These are phyloP conservation scores for Mucor lusitanicus DNA, from an alignment of 371 early-diverging fungal genomes.

Conservation along the genomic window DNA sequence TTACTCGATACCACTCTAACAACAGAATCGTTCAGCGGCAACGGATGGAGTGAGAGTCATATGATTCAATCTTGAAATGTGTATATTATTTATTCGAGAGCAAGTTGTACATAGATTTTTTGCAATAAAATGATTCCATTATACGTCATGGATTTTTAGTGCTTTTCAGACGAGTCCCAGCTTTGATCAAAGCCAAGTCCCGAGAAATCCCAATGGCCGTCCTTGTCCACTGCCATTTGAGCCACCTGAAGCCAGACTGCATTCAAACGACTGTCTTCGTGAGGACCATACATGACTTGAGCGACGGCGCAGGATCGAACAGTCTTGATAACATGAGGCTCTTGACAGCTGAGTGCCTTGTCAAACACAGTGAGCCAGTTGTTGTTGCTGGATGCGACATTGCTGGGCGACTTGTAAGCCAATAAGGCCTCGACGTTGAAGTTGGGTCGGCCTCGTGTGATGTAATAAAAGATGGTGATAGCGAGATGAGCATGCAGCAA, in stretches of 20 bases:
- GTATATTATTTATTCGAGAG: background rate
- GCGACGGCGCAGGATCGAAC: conserved; percentile 49
- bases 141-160: background rate
- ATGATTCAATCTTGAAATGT: conserved; percentile 28
- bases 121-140: background rate
- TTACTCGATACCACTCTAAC: conserved; percentile 21
- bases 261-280: conserved; percentile 12
- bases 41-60: conserved; percentile 29
- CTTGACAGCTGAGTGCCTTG: conserved; percentile 43
- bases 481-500: conserved; percentile 46
- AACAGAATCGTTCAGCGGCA: conserved; percentile 15
- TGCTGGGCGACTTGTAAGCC: conserved; percentile 17
- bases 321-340: conserved; percentile 58
- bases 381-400: conserved; percentile 24
- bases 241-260: conserved; percentile 39
- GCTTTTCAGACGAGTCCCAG: conserved; percentile 21
- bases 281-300: conserved; percentile 40
- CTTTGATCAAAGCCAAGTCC: conserved; percentile 44
- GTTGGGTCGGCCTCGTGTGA: conserved; percentile 45
- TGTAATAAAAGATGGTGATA: conserved; percentile 35
- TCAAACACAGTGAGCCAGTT: conserved; percentile 53
- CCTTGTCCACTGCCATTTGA: conserved; percentile 34
- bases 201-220: conserved; percentile 43
- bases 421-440: conserved; percentile 39
- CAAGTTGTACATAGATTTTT: background rate